Base-by-base conservation (phyloP, 2,329 filamentous ascomycete genomes). In the Apiospora phragmitis region DNA sequence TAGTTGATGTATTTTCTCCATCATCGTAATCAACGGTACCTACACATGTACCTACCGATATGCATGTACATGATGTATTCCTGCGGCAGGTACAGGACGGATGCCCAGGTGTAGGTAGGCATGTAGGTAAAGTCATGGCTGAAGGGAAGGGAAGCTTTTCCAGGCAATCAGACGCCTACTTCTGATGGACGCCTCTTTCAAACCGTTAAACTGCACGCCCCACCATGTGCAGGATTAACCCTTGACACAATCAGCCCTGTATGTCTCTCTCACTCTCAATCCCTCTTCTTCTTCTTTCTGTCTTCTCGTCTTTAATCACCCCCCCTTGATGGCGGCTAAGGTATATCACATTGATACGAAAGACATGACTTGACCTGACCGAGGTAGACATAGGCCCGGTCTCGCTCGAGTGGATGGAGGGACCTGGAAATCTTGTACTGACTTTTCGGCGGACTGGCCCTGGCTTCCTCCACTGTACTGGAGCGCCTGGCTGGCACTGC, bases 191-290 rank as follows among this genome's bases (percentile, higher is more conserved):
- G 55, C 55, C 55, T 62, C 55, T 62, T 62, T 38, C 32, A 38
- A 62, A 62, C 55, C 32, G 55, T 62, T 62, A 62, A 62, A 62
- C 55, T 62, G 55, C 55, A 38, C 55, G 55, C 55, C 55, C 55
- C 55, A 62, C 55, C 55, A 62, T 62, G 55, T 62, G 55, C 55
- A 62, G 32, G 55, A 38, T 49, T 12, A n/a, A 62, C 32, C 55
- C 55, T 62, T 62, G 55, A 38, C 55, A 38, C 55, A 62, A 62
- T 62, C 55, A 62, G 55, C 55, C 55, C 55, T 62, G 55, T 62
- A 14, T 14, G 32, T 62, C 18, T 35, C n/a, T 49, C 47, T 26
- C 11, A 4, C 47, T 26, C 47, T 49, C 24, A 47, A 3, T 51
- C 47, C 24, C n/a, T 24, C n/a, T 51, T 16, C n/a, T 21, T 55